These are phyloP conservation scores for Peniophora sp. DNA, from an alignment of 1,284 basidiomycete genomes.

Conservation along the genomic window DNA sequence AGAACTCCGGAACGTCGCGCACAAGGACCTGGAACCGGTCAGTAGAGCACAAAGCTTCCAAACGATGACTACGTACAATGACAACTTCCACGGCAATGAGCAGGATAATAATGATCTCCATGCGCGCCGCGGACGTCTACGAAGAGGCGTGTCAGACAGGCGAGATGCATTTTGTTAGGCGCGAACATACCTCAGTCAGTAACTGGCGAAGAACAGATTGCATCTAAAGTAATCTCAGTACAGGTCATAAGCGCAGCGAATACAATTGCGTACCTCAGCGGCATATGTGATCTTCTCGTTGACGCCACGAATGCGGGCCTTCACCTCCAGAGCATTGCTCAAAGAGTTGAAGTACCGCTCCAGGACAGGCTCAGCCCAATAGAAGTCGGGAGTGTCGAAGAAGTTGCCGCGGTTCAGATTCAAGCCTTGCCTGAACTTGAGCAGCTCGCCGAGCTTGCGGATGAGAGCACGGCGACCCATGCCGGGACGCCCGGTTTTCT, in stretches of 20 bases:
- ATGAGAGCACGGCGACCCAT: constrained; percentile 74
- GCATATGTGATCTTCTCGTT: constrained; percentile 94
- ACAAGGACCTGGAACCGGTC: constrained; percentile 9
- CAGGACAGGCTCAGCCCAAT: constrained; percentile 85
- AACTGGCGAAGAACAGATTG: constrained; percentile 71
- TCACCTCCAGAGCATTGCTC: constrained; percentile 77
- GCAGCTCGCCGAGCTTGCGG: constrained; percentile 80
- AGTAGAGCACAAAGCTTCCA: neutral
- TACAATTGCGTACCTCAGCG: constrained; percentile 52
- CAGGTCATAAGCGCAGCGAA: constrained; percentile 5
- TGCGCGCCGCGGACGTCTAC: constrained; percentile 79
- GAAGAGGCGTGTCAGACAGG: constrained; percentile 3
- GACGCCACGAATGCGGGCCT: constrained; percentile 67
- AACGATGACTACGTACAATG: constrained; percentile 50
- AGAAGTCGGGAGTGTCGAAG: constrained; percentile 83
- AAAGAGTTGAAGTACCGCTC: constrained; percentile 84
- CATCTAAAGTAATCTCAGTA: constrained; percentile 30
- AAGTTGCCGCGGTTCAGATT: constrained; percentile 86
- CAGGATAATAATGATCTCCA: constrained; percentile 88
- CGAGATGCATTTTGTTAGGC: neutral
- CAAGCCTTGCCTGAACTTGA: constrained; percentile 83
- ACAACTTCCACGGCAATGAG: constrained; percentile 88
- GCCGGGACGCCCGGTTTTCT: constrained; percentile 74
- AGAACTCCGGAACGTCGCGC: constrained; percentile 12
- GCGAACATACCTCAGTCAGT: constrained; percentile 57